Conservation (phyloP, 495 filamentous ascomycete genomes). For the Hypomontagnella submonticulosa region DNA sequence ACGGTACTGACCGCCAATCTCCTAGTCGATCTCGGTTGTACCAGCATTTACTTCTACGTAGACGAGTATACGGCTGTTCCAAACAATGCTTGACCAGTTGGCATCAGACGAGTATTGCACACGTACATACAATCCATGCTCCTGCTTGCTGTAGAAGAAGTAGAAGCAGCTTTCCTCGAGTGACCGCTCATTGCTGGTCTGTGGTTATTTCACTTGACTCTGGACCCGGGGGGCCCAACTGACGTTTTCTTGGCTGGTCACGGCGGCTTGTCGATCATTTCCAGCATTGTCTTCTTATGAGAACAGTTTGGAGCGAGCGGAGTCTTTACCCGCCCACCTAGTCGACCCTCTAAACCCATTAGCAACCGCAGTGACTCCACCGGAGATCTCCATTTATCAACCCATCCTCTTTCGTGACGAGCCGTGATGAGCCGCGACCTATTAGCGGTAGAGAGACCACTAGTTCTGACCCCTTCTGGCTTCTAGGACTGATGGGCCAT, state of each 20-base stretch:
- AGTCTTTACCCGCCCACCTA: slow-evolving; percentile 46
- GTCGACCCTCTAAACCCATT: slow-evolving; percentile 43
- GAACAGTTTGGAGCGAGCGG: slow-evolving; percentile 42
- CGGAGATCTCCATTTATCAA: slow-evolving; percentile 42
- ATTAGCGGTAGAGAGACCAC: slow-evolving; percentile 30
- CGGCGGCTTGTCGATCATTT: slow-evolving; percentile 41
- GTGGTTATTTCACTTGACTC: slow-evolving; percentile 25
- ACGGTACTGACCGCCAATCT: slow-evolving; percentile 46
- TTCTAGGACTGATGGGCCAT: slow-evolving; percentile 17
- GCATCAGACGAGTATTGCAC: slow-evolving; percentile 34
- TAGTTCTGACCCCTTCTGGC: slow-evolving; percentile 24
- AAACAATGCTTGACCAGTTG: slow-evolving; percentile 42
- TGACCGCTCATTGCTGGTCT: slow-evolving; percentile 39
- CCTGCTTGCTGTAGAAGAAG: slow-evolving; percentile 1
- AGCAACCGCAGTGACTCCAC: slow-evolving; percentile 44
- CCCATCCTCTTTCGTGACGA: slow-evolving; percentile 41
- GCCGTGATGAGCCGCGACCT: slow-evolving; percentile 43
- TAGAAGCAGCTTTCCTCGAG: slow-evolving; percentile 16
- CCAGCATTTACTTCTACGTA: slow-evolving; percentile 16
- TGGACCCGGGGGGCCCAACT: slow-evolving; percentile 39
- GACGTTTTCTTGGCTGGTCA: slow-evolving; percentile 43
- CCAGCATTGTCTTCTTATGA: slow-evolving; percentile 21
- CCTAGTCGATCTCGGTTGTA: slow-evolving; percentile 43
- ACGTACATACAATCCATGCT: slow-evolving; percentile 21
- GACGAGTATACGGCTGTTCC: slow-evolving; percentile 24